Evolutionary conservation across 176 grass and related monocot species (phyloP).

Genomic region (Oryza coarctata): DNA sequence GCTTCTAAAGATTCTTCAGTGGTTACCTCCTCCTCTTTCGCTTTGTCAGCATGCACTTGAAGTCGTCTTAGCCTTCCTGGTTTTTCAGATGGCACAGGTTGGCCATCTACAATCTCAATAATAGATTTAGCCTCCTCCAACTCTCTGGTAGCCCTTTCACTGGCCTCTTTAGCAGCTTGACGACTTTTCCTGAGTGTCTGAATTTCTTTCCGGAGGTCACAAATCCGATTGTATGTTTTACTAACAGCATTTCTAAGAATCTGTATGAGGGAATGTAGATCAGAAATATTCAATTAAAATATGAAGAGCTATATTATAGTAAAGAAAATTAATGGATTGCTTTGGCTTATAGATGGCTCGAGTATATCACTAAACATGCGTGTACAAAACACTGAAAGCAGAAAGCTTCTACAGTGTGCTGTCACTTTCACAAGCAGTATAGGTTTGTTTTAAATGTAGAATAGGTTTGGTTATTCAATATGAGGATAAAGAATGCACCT

Average conservation of each 20-base stretch:
- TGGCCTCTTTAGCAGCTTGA: slow-evolving; percentile 62
- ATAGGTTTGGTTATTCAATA: neutral
- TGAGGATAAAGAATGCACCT: slow-evolving; percentile 50
- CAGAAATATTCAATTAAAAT: slow-evolving; percentile 18
- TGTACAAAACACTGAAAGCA: neutral
- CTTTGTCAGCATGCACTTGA: slow-evolving; percentile 54
- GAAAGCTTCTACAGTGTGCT: neutral
- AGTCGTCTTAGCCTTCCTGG: slow-evolving; percentile 84
- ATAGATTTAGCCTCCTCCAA: slow-evolving; percentile 66
- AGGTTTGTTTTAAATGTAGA: slow-evolving; percentile 13
- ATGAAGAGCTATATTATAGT: neutral
- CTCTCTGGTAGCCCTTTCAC: slow-evolving; percentile 54
- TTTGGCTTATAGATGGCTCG: neutral
- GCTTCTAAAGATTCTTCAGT: slow-evolving; percentile 72
- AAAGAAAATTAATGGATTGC: slow-evolving; percentile 3
- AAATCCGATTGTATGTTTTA: slow-evolving; percentile 94
- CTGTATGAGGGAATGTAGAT: slow-evolving; percentile 39
- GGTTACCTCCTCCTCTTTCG: slow-evolving; percentile 56
- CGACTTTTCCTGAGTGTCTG: slow-evolving; percentile 60
- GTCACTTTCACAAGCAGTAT: neutral
- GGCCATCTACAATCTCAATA: slow-evolving; percentile 72
- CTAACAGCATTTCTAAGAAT: slow-evolving; percentile 95
- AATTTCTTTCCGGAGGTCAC: slow-evolving; percentile 92
- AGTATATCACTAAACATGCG: slow-evolving; percentile 15
- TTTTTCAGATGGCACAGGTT: slow-evolving; percentile 63